Conservation (phyloP, 306 rosid genomes). For the Lathyrus tuberosus region DNA sequence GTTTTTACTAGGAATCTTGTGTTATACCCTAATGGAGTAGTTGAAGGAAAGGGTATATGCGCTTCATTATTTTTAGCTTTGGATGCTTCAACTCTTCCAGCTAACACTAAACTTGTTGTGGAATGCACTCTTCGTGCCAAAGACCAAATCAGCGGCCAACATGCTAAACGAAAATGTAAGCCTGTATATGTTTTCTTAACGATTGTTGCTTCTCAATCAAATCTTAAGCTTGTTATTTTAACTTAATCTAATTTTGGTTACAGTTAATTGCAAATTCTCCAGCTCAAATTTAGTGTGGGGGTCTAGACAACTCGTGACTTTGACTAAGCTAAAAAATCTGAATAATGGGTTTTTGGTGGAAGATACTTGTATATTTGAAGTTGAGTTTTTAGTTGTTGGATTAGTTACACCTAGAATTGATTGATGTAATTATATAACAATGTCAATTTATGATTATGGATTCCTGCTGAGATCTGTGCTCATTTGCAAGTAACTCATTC, state of each 20-base stretch:
- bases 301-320: conserved; percentile 13
- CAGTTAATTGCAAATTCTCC: conserved; percentile 5
- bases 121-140: conserved; percentile 24
- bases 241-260: neutral
- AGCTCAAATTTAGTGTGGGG: conserved; percentile 6
- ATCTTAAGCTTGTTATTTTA: neutral
- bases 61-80: conserved; percentile 39
- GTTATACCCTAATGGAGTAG: conserved; percentile 35
- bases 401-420: conserved; percentile 15
- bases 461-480: too few species aligned
- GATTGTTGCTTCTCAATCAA: too few species aligned
- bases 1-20: conserved; percentile 29
- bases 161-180: conserved; percentile 39
- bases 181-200: too few species aligned
- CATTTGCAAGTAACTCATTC: too few species aligned
- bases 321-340: conserved; percentile 41
- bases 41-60: conserved; percentile 39
- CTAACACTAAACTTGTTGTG: conserved; percentile 30
- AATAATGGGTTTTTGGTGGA: conserved; percentile 32
- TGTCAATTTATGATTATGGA: neutral
- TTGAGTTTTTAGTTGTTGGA: conserved; percentile 44
- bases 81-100: conserved; percentile 31
- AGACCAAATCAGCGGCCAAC: conserved; percentile 36
- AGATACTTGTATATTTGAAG: conserved; percentile 40
- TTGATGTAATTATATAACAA: neutral